Percentiles rank a stretch among this genome's conserved stretches.
Conservation (phyloP, 495 filamentous ascomycete species). For the Penicillium subrubescens region DNA sequence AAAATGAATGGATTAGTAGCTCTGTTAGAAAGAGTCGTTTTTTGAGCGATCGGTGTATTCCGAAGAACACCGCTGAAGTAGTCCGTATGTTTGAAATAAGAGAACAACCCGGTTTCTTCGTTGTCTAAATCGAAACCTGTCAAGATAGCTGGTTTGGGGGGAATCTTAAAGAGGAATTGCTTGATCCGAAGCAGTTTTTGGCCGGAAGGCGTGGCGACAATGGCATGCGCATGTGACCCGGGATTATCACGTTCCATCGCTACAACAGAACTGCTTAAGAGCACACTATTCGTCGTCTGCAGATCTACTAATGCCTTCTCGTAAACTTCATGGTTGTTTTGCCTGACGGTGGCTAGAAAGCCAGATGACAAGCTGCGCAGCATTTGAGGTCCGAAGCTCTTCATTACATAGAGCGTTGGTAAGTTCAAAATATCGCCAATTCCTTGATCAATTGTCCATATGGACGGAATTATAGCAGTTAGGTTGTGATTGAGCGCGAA, state of each 20-base stretch:
- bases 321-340: not conserved
- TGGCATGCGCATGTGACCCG: not conserved
- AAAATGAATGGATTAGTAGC: not conserved
- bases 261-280: not conserved
- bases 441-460: conserved; percentile 1
- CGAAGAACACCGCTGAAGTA: not conserved
- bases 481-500: not conserved
- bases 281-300: not conserved
- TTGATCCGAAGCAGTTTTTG: not conserved
- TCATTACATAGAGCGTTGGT: conserved; percentile 3
- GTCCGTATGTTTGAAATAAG: not conserved
- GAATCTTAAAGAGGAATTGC: conserved; percentile 1
- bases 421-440: not conserved
- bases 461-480: not conserved
- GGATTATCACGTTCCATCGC: not conserved
- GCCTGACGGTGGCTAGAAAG: not conserved
- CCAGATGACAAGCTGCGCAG: not conserved
- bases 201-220: not conserved
- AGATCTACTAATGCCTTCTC: not conserved
- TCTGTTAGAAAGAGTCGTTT: not conserved
- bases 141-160: not conserved
- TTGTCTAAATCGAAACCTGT: not conserved
- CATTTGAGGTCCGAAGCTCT: conserved; percentile 3
- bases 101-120: not conserved
- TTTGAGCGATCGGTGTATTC: not conserved